These are phyloP conservation scores for Endoconidiophora laricicola DNA, from an alignment of 2,329 filamentous ascomycete genomes.

Conservation along the genomic window DNA sequence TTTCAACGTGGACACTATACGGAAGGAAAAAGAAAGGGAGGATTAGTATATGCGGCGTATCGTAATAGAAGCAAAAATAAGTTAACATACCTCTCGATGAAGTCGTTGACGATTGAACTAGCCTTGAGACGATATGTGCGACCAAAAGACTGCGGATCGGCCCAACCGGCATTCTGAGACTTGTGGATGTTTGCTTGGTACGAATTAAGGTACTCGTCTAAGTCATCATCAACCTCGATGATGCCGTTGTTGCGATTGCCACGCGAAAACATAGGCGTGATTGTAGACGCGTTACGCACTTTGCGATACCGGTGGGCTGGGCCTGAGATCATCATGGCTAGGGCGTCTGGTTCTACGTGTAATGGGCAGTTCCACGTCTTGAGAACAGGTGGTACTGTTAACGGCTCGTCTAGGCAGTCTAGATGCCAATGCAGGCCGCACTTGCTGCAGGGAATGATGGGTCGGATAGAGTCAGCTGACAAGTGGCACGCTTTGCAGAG, in stretches of 20 bases:
- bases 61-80: too few relatives aligned
- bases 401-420: constrained; percentile 75
- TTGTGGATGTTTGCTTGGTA: constrained; percentile 3
- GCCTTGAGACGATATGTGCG: constrained; percentile 47
- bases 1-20: background rate
- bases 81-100: constrained; percentile 34
- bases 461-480: constrained; percentile 43
- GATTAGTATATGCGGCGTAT: too few relatives aligned
- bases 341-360: constrained; percentile 63
- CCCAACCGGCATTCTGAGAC: constrained; percentile 32
- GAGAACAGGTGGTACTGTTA: constrained; percentile 59
- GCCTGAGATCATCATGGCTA: constrained; percentile 38
- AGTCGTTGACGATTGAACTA: constrained; percentile 51
- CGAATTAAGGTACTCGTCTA: constrained; percentile 24
- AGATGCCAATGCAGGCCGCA: constrained; percentile 79
- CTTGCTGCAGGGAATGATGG: constrained; percentile 73
- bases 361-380: constrained; percentile 79
- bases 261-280: constrained; percentile 39
- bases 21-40: too few relatives aligned
- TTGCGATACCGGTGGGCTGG: constrained; percentile 46
- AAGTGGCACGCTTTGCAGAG: constrained; percentile 63
- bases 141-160: constrained; percentile 44
- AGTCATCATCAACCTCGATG: constrained; percentile 52
- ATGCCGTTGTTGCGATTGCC: constrained; percentile 55
- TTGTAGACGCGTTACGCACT: constrained; percentile 35